Conservation (phyloP, 176 grass and related monocot species). For the Alopecurus myosuroides region DNA sequence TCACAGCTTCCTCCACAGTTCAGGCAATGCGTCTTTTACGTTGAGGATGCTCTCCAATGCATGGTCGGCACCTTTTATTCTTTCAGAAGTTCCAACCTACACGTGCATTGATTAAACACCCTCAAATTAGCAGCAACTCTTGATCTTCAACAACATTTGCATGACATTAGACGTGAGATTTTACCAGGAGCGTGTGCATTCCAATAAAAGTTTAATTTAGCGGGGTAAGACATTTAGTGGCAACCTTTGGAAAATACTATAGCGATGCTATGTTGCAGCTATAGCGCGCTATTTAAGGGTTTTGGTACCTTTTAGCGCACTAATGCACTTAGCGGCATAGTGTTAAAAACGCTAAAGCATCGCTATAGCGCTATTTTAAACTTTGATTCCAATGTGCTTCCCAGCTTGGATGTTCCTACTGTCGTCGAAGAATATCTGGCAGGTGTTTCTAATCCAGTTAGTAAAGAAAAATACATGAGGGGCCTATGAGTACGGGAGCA, state of each 20-base stretch:
- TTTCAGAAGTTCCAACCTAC: constrained; percentile 73
- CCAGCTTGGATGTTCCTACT: constrained; percentile 83
- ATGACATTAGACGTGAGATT: not conserved
- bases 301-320: no score
- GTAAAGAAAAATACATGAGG: not conserved
- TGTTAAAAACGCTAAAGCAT: no score
- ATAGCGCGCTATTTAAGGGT: no score
- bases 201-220: no score
- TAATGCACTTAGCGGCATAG: no score
- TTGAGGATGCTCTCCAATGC: constrained; percentile 82
- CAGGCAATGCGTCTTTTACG: constrained; percentile 76
- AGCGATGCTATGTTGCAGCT: no score
- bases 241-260: no score
- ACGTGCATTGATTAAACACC: not conserved
- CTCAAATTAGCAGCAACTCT: not conserved
- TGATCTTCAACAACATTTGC: not conserved
- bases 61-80: constrained; percentile 77
- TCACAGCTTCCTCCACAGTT: constrained; percentile 75
- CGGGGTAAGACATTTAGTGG: no score
- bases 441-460: not conserved
- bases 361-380: no score
- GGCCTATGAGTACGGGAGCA: not conserved
- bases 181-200: constrained; percentile 59
- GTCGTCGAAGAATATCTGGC: constrained; percentile 84
- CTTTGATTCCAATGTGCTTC: no score